These are phyloP conservation scores for Thelephora ganbajun DNA, from an alignment of 768 basidiomycete genomes.

Conservation along the genomic window DNA sequence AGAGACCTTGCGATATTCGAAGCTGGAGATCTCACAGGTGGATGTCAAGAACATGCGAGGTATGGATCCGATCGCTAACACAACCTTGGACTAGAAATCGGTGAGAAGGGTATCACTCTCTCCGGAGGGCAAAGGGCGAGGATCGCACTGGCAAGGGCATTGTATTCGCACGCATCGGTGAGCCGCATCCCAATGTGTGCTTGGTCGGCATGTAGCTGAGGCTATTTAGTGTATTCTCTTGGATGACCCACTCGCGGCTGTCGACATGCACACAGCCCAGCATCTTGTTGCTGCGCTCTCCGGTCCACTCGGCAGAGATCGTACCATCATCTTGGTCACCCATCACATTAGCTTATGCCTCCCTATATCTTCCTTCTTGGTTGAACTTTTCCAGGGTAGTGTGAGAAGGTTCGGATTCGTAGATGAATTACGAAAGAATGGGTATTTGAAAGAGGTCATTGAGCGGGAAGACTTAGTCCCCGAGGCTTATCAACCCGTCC, in stretches of 20 bases:
- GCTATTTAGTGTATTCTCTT: conserved; percentile 36
- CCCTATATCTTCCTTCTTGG: conserved; percentile 50
- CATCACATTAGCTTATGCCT: conserved; percentile 69
- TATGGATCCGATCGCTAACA: too few species aligned
- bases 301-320: conserved; percentile 42
- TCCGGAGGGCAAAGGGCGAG: conserved; percentile 65
- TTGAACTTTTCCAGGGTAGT: conserved; percentile 40
- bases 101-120: conserved; percentile 70
- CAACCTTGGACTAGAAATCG: conserved; percentile 35
- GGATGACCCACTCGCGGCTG: conserved; percentile 47
- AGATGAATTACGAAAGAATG: conserved; percentile 28
- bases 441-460: conserved; percentile 30
- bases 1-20: conserved; percentile 61
- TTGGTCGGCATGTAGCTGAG: not conserved
- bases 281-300: conserved; percentile 56
- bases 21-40: conserved; percentile 68
- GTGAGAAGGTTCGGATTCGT: conserved; percentile 37
- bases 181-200: conserved; percentile 2
- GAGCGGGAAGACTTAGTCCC: conserved; percentile 17
- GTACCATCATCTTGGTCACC: conserved; percentile 74
- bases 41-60: not conserved
- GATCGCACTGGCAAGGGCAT: conserved; percentile 62
- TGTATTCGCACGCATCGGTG: conserved; percentile 60
- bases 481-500: conserved; percentile 4
- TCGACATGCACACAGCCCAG: conserved; percentile 67